Evolutionary conservation across 2,329 filamentous ascomycete genomes (phyloP), one percentile per base, ranked within the genome.

Genomic region (Emmonsiellopsis sp.): DNA sequence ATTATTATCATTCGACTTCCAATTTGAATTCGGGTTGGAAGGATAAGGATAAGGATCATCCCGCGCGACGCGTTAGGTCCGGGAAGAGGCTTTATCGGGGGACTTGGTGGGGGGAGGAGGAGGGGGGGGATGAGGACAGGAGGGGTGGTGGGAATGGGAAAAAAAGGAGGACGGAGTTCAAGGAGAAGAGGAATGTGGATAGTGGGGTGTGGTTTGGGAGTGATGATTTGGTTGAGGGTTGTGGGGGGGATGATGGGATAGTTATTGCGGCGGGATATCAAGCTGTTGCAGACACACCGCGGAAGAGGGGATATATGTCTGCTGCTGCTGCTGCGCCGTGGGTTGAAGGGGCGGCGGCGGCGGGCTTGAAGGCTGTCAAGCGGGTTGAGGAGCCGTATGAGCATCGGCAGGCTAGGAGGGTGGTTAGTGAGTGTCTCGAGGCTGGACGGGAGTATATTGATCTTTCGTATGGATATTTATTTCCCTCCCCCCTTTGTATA

Each of bases 201-300:
- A 74, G 71, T 61, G 73, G 73, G 54, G 71, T 76, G 9, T 76
- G 73, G 68, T 73, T 76, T 72, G 71, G 68, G 2, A 75, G 73
- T 58, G 73, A 76, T 59, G 70, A 72, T 54, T 51, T 62, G 16
- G 54, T 44, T 16, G 40, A 35, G 34, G 31, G 16, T 13, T 48
- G 45, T 35, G 30, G 34, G 37, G 45, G 26, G 45, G 13, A n/a
- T n/a, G 15, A 7, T 37, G 15, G 45, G 31, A 37, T 35, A 6
- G 32, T 32, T 16, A 15, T 35, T 5, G 31, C 16, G 26, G 31
- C 20, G 20, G 20, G 20, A 26, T 26, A 26, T 26, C 20, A 26
- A 5, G 20, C 20, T 26, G 20, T 26, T 26, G 20, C 2, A 5
- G 5, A 5, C 3, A 26, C 2, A 5, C 20, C 20, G 20, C 20